Evolutionary conservation across 768 basidiomycete species (phyloP).

Genomic region (Lentinula sp.): DNA sequence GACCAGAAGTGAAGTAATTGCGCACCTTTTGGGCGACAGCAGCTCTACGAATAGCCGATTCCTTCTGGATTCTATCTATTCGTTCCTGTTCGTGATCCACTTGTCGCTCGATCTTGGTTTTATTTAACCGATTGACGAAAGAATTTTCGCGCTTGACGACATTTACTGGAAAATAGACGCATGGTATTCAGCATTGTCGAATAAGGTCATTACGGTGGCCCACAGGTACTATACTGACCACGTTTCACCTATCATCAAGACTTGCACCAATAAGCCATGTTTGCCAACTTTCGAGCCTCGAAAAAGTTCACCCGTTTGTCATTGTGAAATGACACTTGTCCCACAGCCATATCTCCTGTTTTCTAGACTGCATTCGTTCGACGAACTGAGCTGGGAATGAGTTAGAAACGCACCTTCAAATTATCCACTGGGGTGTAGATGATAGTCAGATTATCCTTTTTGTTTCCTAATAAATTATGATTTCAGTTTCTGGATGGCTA

Average conservation of each 20-base stretch:
- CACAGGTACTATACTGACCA: slow-evolving; percentile 31
- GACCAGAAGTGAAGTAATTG: neutral
- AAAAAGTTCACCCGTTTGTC: slow-evolving; percentile 64
- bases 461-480: slow-evolving; percentile 61
- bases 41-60: slow-evolving; percentile 57
- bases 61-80: slow-evolving; percentile 74
- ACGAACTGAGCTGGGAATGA: neutral
- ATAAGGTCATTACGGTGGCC: neutral
- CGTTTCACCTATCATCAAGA: slow-evolving; percentile 60
- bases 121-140: slow-evolving; percentile 90
- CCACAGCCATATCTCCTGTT: slow-evolving; percentile 96
- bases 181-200: neutral
- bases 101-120: slow-evolving; percentile 78
- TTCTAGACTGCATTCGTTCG: slow-evolving; percentile 47
- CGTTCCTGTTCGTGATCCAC: slow-evolving; percentile 92
- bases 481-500: neutral
- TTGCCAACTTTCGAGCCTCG: neutral
- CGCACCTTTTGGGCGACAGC: slow-evolving; percentile 64
- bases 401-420: slow-evolving; percentile 57
- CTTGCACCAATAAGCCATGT: neutral
- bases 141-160: slow-evolving; percentile 77
- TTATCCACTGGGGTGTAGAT: slow-evolving; percentile 94
- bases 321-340: slow-evolving; percentile 91
- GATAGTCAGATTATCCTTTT: slow-evolving; percentile 88
- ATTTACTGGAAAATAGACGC: slow-evolving; percentile 45